Evolutionary conservation across 371 early-diverging fungal genomes (phyloP), one percentile per base, ranked within the genome.

Genomic region (Syncephalis plumigaleata): DNA sequence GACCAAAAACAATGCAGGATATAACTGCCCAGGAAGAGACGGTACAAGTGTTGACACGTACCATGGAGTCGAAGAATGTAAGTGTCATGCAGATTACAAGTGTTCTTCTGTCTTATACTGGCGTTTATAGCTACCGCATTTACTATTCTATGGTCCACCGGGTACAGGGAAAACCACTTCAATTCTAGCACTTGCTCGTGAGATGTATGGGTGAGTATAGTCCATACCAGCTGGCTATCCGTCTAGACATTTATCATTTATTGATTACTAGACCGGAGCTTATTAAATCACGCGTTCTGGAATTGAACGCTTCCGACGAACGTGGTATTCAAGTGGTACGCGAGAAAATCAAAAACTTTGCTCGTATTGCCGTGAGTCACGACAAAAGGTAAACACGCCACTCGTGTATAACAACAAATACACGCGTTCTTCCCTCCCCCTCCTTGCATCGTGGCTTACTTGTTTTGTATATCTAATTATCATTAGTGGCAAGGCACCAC

Each of bases 91-190:
- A n/a, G n/a, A n/a, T n/a, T n/a, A n/a, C n/a, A n/a, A n/a, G n/a
- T n/a, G n/a, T n/a, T n/a, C n/a, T n/a, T n/a, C n/a, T n/a, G n/a
- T n/a, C n/a, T n/a, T n/a, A n/a, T n/a, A n/a, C n/a, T n/a, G n/a
- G n/a, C n/a, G 3, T 47, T 36, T 27, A 13, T 59, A 87, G 86
- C 71, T 97, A 44, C 99, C 99, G 20, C 98, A 99, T 62, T 71
- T 99, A 26, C 67, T 99, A 26, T 94, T 99, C 60, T 94, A 98
- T 68, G 99, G 99, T 4, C 98, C 98, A 44, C 96, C 99, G 26
- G 99, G 99, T 46, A 84, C 98, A 2, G 99, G 99, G 56, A 99
- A 99, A 67, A 99, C 99, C 0, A 88, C 94, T 0, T 92, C 96
- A 2, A 94, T 98, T 51, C 69, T 97, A 40, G 90, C 98, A 0